A percentile compares a stretch with the other conserved stretches of the same genome.
These are phyloP conservation scores for Fusarium sp. DNA, from an alignment of 2,329 filamentous ascomycete genomes.

Conservation along the genomic window DNA sequence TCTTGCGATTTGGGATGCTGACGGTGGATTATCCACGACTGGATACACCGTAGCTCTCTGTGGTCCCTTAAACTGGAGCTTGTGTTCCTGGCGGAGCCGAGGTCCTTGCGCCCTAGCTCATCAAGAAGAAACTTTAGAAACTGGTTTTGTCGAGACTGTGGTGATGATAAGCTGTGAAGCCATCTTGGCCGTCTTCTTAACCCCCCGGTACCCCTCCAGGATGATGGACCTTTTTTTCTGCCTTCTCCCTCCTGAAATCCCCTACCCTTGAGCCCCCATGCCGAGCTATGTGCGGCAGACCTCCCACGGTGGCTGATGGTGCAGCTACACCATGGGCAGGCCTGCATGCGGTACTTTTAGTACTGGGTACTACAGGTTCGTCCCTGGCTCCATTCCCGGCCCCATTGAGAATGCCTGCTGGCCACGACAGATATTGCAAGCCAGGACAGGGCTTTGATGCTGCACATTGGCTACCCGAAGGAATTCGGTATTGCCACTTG, in stretches of 20 bases:
- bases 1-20: slow-evolving; percentile 33
- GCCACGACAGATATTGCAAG: background rate
- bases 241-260: background rate
- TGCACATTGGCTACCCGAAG: background rate
- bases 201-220: background rate
- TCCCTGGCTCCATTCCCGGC: slow-evolving; percentile 13
- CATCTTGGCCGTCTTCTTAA: background rate
- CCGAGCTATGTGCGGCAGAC: slow-evolving; percentile 13
- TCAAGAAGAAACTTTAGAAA: background rate
- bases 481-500: background rate
- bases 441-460: background rate
- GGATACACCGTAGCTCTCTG: background rate
- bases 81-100: slow-evolving; percentile 3
- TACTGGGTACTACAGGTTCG: slow-evolving; percentile 17
- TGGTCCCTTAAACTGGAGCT: slow-evolving; percentile 7
- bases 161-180: background rate
- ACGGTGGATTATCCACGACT: slow-evolving; percentile 18
- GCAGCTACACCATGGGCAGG: slow-evolving; percentile 19
- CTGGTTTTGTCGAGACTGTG: background rate
- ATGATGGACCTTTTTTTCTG: background rate
- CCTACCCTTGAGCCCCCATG: slow-evolving; percentile 2
- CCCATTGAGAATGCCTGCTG: background rate
- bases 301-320: slow-evolving; percentile 17
- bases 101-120: background rate
- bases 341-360: slow-evolving; percentile 26